Evolutionary conservation across 2,329 filamentous ascomycete genomes (phyloP), one percentile per base, ranked within the genome.

Genomic region (Apiospora pterosperma): DNA sequence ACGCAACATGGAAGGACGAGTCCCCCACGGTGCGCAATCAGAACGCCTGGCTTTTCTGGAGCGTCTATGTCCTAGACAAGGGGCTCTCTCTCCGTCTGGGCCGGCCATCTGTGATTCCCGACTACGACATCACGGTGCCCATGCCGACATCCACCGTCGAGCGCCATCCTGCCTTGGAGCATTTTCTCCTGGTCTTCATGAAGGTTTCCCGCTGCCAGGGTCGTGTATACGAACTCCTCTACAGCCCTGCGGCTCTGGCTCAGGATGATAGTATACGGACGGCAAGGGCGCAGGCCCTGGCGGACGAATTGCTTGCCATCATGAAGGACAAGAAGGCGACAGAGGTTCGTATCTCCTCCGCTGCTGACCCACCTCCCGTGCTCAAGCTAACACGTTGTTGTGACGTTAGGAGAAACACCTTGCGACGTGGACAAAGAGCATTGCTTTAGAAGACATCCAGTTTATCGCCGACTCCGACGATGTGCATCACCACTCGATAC

Each of bases 81-180:
- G 81, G 81, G 1, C 76, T 90, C 12, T 82, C 85, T 0, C 77
- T 91, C 44, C 80, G 87, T 2, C 77, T 90, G 1, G 88, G 88
- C 0, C 82, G 87, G 16, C 80, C 85, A 0, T 81, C 86, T 0
- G 78, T 81, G 7, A 84, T 90, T 38, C 84, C 85, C 59, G 86
- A 88, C 63, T 87, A 83, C 71, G 86, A 89, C 61, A 85, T 89
- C 62, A 83, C 82, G 1, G 79, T 87, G 11, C 79, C 82, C 3
- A 75, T 79, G 23, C 60, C 60, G 12, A 41, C 39, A 4, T 21
- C 60, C 4, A 44, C 10, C 12, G n/a, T 48, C 38, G 60, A 62
- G 25, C 38, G 39, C 38, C 39, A 62, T 19, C 38, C 38, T 4
- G 39, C 41, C 28, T 36, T 44, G 6, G 60, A 48, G 12, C 60